phyloP scores from a whole-genome alignment of 306 rosid species.

The Prunus mira region DNA sequence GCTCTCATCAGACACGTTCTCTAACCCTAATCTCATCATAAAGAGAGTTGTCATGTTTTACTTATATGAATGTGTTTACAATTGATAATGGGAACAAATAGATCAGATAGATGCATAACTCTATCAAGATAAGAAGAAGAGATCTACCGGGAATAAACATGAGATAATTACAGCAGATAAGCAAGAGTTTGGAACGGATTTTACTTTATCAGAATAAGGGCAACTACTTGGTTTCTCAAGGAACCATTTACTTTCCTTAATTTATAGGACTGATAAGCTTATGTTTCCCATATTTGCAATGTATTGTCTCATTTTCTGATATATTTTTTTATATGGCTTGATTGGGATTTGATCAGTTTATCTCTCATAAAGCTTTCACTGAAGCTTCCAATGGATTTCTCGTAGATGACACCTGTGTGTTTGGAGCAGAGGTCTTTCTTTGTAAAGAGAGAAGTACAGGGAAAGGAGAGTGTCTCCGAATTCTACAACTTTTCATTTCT shows the following conservation, averaged over 20 bases:
- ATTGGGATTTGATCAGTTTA: slow-evolving; percentile 53
- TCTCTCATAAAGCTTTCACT: slow-evolving; percentile 42
- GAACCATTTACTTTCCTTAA: neutral
- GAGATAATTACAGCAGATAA: too few species aligned
- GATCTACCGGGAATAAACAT: too few species aligned
- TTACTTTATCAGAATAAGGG: too few species aligned
- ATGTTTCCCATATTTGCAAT: neutral
- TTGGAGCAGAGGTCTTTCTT: slow-evolving; percentile 71
- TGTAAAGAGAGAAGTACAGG: slow-evolving; percentile 41
- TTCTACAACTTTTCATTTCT: slow-evolving; percentile 40
- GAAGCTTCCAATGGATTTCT: slow-evolving; percentile 49
- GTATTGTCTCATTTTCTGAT: neutral
- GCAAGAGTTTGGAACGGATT: too few species aligned
- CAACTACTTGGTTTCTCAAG: too few species aligned
- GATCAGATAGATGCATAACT: too few species aligned
- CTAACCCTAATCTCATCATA: too few species aligned
- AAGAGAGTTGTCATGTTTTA: too few species aligned
- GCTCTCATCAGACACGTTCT: too few species aligned
- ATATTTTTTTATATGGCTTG: neutral
- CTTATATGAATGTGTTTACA: too few species aligned
- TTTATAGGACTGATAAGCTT: neutral
- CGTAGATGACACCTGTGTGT: slow-evolving; percentile 50
- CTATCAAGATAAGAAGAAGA: too few species aligned
- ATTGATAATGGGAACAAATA: too few species aligned
- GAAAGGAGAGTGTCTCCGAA: slow-evolving; percentile 50